Base-by-base conservation (phyloP, 129 eudicot species). In the Pseudognaphalium luteoalbum region DNA sequence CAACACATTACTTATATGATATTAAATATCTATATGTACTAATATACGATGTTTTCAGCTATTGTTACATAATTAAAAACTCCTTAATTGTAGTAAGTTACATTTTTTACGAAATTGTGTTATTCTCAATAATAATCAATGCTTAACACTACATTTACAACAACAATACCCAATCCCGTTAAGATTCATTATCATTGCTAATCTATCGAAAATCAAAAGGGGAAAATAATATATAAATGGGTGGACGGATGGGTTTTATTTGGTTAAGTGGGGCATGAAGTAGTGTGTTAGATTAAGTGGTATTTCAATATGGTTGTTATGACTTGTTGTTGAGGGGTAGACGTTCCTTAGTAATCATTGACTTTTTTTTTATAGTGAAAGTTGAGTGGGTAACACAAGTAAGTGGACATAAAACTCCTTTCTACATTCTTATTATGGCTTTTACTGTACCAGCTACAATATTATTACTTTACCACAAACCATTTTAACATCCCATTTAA, bases 331-430 rank as follows among this genome's bases (percentile, higher is more conserved):
- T 65, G 61, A 80, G 42, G 57, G 67, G 78, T 66, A 66, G 83
- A 80, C 57, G 74, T 74, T 74, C 80, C 42, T 80, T 58, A 58
- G 68, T 71, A 61, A 80, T 80, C 79, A 73, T 80, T 80, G 79
- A 80, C 83, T 80, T 73, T 78, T 41, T 41, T 17, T 78, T 41
- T 17, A 56, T 39, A 80, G 68, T 69, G 62, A 80, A 67, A 67
- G 75, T 66, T 67, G 64, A 74, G 83, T 80, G 83, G 83, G 63
- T 75, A 80, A 80, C 84, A 80, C 63, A 67, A 74, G 44, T 4
- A 80, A 80, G 84, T 80, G 84, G 84, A 52, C 76, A 68, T 68
- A 57, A 14, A 67, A 74, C 73, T 73, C 62, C 80, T 80, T 80
- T 66, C 63, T 60, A 73, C 74, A 57, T 66, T 57, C 66, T 73